Evolutionary conservation across 176 grass and related monocot species (phyloP).

Genomic region (Bothriochloa decipiens): DNA sequence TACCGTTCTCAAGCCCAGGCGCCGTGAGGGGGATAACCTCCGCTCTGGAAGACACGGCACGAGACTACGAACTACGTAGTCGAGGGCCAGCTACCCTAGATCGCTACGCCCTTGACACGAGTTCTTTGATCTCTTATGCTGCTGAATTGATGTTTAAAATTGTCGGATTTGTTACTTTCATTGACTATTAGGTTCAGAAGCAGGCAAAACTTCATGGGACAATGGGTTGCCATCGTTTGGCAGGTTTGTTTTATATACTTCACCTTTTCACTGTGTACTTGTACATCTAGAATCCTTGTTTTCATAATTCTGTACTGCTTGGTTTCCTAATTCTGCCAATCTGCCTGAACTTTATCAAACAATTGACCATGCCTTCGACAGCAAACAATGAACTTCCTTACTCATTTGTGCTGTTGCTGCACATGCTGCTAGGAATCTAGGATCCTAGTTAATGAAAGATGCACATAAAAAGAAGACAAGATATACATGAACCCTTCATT

Average conservation of each 20-base stretch:
- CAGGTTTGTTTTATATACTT: slow-evolving; percentile 62
- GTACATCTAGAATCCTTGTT: not conserved
- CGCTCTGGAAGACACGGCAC: too few relatives aligned
- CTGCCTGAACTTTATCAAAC: not conserved
- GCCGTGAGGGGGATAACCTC: too few relatives aligned
- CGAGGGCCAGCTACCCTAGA: too few relatives aligned
- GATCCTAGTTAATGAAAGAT: not conserved
- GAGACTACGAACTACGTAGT: too few relatives aligned
- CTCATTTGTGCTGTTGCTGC: not conserved
- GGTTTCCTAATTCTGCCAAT: slow-evolving; percentile 14
- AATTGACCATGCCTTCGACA: not conserved
- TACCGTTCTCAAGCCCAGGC: too few relatives aligned
- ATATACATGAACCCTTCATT: not conserved
- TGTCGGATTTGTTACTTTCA: slow-evolving; percentile 17
- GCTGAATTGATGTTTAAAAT: slow-evolving; percentile 26
- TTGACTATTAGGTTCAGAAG: slow-evolving; percentile 60
- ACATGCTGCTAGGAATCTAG: not conserved
- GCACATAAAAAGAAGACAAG: not conserved
- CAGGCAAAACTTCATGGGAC: slow-evolving; percentile 68
- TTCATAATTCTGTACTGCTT: not conserved
- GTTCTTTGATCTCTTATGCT: slow-evolving; percentile 1
- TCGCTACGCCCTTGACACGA: too few relatives aligned
- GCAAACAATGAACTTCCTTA: not conserved
- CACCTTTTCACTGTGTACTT: slow-evolving; percentile 23
- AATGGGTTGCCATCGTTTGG: slow-evolving; percentile 73